Evolutionary conservation across 306 rosid genomes (phyloP), one percentile per base, ranked within the genome.

Genomic region (Dalbergia oliveri): DNA sequence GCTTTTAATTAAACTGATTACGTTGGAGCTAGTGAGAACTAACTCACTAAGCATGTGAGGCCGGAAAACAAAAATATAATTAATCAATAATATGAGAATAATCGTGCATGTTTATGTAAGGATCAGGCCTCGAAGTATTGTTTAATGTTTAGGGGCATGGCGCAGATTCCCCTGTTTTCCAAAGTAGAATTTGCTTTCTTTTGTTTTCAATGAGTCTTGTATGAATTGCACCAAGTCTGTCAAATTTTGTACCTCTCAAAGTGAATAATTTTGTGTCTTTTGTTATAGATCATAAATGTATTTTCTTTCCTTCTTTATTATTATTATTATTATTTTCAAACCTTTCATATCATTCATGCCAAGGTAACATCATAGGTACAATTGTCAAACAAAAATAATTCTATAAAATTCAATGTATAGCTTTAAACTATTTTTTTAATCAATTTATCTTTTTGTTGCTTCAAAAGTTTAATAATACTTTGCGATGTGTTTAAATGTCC

Each of bases 11-110:
- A 18, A 45, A 26, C 31, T 67, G 58, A 79, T 84, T 66, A 79
- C 83, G 69, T 73, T 11, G 63, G 73, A 79, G 60, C 16, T 75
- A 66, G 7, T 34, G 18, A 61, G 35, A 60, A 74, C 51, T 34
- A 47, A 47, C 3, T 58, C 76, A 71, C 64, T 14, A 21, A 67
- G 75, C 84, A 75, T 80, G 79, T 47, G 60, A 47, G n/a, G 76
- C 13, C 19, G 35, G 18, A 59, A 7, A 23, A 9, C 63, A 69
- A 41, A 3, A 4, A 26, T 26, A 26, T 31, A 9, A 73, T 57
- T 59, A 83, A 60, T 47, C 5, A 18, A 44, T 60, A 73, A 73
- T 79, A 8, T 53, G 53, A 54, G 16, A 26, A 47, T 51, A 57
- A 54, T 77, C 73, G 6, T 4, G 26, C 74, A 50, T 71, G 74